Evolutionary conservation across 2,329 filamentous ascomycete genomes (phyloP).

Genomic region (Cercospora citrullina): DNA sequence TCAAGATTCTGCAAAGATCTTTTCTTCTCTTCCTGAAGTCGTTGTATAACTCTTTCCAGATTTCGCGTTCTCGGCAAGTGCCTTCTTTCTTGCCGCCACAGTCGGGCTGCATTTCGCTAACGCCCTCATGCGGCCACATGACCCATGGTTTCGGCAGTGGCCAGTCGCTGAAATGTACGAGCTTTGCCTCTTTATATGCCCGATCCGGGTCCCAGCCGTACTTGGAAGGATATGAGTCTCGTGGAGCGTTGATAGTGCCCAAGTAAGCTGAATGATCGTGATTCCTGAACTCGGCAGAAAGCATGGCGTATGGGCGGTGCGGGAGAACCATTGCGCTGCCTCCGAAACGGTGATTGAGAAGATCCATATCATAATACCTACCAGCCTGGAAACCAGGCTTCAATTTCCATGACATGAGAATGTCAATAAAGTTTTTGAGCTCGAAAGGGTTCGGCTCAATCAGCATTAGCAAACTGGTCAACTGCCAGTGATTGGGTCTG

Average conservation of each 20-base stretch:
- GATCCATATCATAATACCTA: slow-evolving; percentile 36
- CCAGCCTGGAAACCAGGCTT: slow-evolving; percentile 45
- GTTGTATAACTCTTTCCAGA: slow-evolving; percentile 50
- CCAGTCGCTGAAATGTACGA: slow-evolving; percentile 71
- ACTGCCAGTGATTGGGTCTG: slow-evolving; percentile 41
- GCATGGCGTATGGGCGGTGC: slow-evolving; percentile 62
- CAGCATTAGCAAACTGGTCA: slow-evolving; percentile 64
- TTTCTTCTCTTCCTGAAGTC: slow-evolving; percentile 46
- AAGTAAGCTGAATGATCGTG: slow-evolving; percentile 56
- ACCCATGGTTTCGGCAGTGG: slow-evolving; percentile 67
- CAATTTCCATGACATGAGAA: slow-evolving; percentile 37
- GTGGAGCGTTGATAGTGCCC: slow-evolving; percentile 51
- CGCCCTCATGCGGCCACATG: slow-evolving; percentile 45
- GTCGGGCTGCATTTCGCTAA: slow-evolving; percentile 49
- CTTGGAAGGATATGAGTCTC: slow-evolving; percentile 42
- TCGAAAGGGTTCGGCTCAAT: slow-evolving; percentile 60
- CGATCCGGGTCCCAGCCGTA: slow-evolving; percentile 59
- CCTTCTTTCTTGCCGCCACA: slow-evolving; percentile 37
- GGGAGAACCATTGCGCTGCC: slow-evolving; percentile 64
- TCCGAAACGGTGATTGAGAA: slow-evolving; percentile 63
- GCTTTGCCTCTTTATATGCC: slow-evolving; percentile 61
- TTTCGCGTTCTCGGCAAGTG: slow-evolving; percentile 40
- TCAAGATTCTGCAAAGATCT: slow-evolving; percentile 42
- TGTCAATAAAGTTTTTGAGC: slow-evolving; percentile 46
- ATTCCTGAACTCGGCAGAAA: slow-evolving; percentile 63